Conservation (phyloP, 2,329 filamentous ascomycete species). For the Cladorrhinum sp. region DNA sequence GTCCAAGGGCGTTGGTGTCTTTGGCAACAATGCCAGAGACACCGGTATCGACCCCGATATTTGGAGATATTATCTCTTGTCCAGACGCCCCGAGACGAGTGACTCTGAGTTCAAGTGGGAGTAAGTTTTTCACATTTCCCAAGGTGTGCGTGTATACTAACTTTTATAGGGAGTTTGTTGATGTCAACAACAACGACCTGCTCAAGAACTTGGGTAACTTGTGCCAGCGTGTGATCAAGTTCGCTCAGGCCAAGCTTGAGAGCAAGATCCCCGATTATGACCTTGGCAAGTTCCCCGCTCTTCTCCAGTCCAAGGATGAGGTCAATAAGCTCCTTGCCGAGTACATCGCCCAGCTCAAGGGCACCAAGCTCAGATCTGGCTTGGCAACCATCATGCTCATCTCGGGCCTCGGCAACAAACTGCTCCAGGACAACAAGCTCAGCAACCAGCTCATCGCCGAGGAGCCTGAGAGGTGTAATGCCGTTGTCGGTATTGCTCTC, state of each 20-base stretch:
- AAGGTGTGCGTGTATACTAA: not conserved
- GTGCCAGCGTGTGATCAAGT: constrained; percentile 71
- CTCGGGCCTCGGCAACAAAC: constrained; percentile 54
- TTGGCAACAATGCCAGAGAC: constrained; percentile 83
- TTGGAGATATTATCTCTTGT: constrained; percentile 90
- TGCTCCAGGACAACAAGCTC: constrained; percentile 42
- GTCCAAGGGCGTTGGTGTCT: constrained; percentile 83
- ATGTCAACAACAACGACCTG: constrained; percentile 85
- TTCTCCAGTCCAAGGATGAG: constrained; percentile 56
- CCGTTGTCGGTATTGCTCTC: constrained; percentile 72
- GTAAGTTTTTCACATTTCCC: constrained; percentile 22
- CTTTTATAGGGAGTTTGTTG: constrained; percentile 17
- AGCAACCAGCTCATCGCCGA: constrained; percentile 49
- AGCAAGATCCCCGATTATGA: constrained; percentile 63
- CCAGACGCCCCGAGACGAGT: constrained; percentile 77
- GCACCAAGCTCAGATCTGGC: constrained; percentile 66
- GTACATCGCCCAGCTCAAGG: constrained; percentile 67
- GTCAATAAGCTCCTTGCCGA: constrained; percentile 63
- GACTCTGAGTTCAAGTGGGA: constrained; percentile 91
- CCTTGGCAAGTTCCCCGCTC: constrained; percentile 50
- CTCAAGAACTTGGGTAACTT: constrained; percentile 72
- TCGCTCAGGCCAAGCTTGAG: constrained; percentile 72
- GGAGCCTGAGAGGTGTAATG: constrained; percentile 51
- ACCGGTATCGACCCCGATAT: constrained; percentile 82
- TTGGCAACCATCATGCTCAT: constrained; percentile 60